These are phyloP conservation scores for Aspergillus arachidicola DNA, from an alignment of 2,329 filamentous ascomycete genomes.

Conservation along the genomic window DNA sequence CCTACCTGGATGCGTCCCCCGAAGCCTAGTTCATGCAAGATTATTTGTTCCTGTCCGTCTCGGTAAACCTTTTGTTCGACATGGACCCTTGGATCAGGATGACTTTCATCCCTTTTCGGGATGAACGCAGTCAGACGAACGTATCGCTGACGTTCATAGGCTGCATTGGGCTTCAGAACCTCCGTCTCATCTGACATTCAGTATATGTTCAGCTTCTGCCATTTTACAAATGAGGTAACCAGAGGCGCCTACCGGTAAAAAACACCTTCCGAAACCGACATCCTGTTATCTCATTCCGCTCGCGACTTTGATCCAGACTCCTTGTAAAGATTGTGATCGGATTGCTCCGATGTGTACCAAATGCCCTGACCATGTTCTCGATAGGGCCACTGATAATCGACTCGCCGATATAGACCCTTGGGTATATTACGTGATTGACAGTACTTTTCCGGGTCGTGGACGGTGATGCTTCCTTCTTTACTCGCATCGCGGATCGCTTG, in stretches of 20 bases:
- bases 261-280: conserved; percentile 20
- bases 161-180: conserved; percentile 6
- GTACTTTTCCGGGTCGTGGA: not conserved
- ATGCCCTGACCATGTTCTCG: conserved; percentile 15
- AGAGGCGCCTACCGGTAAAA: conserved; percentile 14
- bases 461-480: not conserved
- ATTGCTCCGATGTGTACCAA: not conserved
- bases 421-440: not conserved
- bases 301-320: conserved; percentile 12
- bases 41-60: conserved; percentile 9
- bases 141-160: not conserved
- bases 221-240: not conserved
- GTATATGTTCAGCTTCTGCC: not conserved
- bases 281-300: conserved; percentile 18
- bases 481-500: not conserved
- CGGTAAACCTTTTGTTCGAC: conserved; percentile 21
- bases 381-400: conserved; percentile 14
- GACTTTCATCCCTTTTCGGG: conserved; percentile 7
- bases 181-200: conserved; percentile 8
- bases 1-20: conserved; percentile 14
- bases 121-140: conserved; percentile 15
- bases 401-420: conserved; percentile 5
- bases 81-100: conserved; percentile 17
- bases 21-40: conserved; percentile 20
- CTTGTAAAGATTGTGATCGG: conserved; percentile 21